These are phyloP conservation scores for Neocallimastix lanati DNA, from an alignment of 192 early-diverging fungal species.

Conservation along the genomic window DNA sequence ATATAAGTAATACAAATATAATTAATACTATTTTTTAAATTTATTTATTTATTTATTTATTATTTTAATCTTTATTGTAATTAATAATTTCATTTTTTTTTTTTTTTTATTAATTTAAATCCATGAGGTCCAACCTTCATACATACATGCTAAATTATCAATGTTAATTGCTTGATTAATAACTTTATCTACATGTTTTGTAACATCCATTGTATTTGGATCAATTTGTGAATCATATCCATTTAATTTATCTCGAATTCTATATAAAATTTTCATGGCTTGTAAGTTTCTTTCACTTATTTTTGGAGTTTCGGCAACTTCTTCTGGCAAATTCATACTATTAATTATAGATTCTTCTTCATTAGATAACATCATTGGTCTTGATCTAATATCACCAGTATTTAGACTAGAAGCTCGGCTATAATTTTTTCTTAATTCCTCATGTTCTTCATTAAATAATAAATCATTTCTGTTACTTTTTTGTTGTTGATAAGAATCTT, in stretches of 20 bases:
- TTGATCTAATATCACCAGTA: too few species aligned
- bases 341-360: background rate
- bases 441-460: background rate
- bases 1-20: too few species aligned
- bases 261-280: background rate
- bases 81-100: too few species aligned
- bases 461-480: too few species aligned
- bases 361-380: background rate
- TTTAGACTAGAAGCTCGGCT: too few species aligned
- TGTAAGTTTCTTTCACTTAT: background rate
- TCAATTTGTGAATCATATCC: background rate
- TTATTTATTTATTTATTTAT: too few species aligned
- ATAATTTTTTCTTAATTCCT: background rate
- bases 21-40: too few species aligned
- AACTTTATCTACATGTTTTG: constrained; percentile 22
- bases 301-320: background rate
- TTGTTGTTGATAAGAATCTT: too few species aligned
- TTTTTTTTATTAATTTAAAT: constrained; percentile 18
- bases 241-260: background rate
- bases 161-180: constrained; percentile 44
- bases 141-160: constrained; percentile 57
- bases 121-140: constrained; percentile 81
- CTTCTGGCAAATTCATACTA: background rate
- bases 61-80: too few species aligned
- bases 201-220: background rate